Conservation (phyloP, 1,284 basidiomycete genomes). For the Polyporus tsugae region DNA sequence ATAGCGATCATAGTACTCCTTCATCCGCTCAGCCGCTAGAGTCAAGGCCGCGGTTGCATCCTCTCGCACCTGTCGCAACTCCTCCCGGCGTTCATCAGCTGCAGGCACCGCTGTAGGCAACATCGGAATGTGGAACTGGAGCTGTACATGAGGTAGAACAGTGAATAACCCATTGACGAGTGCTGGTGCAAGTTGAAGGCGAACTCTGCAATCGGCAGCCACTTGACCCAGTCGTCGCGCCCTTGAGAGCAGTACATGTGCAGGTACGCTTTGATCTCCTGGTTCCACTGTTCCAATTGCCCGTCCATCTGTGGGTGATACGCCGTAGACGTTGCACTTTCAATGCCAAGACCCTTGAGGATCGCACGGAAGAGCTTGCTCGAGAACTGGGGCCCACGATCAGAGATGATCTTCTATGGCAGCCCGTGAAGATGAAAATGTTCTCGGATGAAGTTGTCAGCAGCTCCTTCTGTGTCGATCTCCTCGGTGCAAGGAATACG, state of each 20-base stretch:
- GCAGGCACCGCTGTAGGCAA: neutral
- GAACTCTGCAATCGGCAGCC: conserved; percentile 9
- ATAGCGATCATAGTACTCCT: no score
- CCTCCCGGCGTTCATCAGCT: no score
- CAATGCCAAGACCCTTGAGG: conserved; percentile 17
- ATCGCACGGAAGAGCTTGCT: conserved; percentile 19
- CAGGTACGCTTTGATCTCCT: conserved; percentile 39
- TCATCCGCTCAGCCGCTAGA: no score
- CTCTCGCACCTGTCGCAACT: no score
- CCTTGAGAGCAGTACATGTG: conserved; percentile 18
- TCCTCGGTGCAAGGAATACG: no score
- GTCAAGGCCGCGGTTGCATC: no score
- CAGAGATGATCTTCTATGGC: no score
- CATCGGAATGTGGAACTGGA: neutral
- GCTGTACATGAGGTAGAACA: neutral
- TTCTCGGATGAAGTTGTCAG: no score
- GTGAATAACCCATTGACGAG: neutral
- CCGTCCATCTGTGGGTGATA: conserved; percentile 44
- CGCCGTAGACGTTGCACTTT: conserved; percentile 31
- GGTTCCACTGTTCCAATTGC: conserved; percentile 42
- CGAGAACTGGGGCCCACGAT: no score
- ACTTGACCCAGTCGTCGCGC: conserved; percentile 12
- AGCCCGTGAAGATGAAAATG: no score
- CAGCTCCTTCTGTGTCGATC: no score
- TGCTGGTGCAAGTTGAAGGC: neutral